phyloP scores from a whole-genome alignment of 805 yeast genomes.

The Nakazawaea holstii region DNA sequence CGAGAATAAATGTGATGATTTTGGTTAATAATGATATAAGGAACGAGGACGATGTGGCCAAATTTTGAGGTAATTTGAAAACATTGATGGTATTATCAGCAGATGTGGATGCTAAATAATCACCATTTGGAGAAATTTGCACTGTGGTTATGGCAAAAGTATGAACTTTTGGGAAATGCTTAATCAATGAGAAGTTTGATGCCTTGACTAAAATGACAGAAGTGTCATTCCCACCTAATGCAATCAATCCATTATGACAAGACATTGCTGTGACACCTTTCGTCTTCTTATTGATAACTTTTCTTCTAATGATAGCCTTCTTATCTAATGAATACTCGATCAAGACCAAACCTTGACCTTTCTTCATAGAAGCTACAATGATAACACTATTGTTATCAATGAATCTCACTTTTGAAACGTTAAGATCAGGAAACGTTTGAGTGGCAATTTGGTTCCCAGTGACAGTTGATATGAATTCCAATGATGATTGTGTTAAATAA shows the following conservation, averaged over 20 bases:
- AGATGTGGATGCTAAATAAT: conserved; percentile 63
- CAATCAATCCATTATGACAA: conserved; percentile 36
- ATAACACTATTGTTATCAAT: conserved; percentile 29
- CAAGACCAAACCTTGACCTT: conserved; percentile 34
- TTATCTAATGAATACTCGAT: conserved; percentile 37
- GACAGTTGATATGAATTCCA: conserved; percentile 46
- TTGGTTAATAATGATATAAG: conserved; percentile 21
- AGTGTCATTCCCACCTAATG: conserved; percentile 61
- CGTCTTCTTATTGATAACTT: conserved; percentile 39
- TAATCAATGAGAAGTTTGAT: conserved; percentile 44
- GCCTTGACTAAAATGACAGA: conserved; percentile 54
- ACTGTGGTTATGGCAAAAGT: conserved; percentile 73
- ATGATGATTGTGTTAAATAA: conserved; percentile 47
- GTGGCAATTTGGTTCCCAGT: conserved; percentile 31
- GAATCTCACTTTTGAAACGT: conserved; percentile 26
- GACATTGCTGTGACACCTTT: conserved; percentile 55
- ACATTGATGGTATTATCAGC: conserved; percentile 73
- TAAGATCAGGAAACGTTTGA: conserved; percentile 21
- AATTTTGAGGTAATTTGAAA: conserved; percentile 49
- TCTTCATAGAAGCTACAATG: conserved; percentile 37
- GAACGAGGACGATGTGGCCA: conserved; percentile 34
- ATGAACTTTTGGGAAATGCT: conserved; percentile 58
- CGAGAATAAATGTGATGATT: conserved; percentile 19
- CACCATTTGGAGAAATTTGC: conserved; percentile 63
- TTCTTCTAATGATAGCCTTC: conserved; percentile 36